phyloP scores from a whole-genome alignment of 2,329 filamentous ascomycete species.

The Elsinoe arachidis region DNA sequence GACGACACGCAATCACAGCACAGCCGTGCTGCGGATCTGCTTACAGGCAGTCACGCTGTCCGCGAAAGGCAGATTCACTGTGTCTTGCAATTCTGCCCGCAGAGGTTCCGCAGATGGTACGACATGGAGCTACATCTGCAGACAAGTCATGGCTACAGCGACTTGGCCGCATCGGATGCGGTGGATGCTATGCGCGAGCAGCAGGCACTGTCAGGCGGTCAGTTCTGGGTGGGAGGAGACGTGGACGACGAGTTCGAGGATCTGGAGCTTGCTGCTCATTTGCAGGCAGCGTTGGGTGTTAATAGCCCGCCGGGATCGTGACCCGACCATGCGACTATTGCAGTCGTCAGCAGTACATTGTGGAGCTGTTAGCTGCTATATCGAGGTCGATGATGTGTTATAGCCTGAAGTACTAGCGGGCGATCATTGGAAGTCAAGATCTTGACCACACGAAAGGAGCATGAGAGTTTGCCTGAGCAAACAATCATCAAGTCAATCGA shows the following conservation, averaged over 20 bases:
- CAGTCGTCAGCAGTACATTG: neutral
- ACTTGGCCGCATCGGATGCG: conserved; percentile 31
- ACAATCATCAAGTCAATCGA: neutral
- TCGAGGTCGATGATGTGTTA: neutral
- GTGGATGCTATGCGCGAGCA: conserved; percentile 27
- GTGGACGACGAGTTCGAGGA: conserved; percentile 24
- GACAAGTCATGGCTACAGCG: conserved; percentile 32
- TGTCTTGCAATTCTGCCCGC: conserved; percentile 41
- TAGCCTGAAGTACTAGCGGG: neutral
- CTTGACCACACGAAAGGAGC: neutral
- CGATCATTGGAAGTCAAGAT: conserved; percentile 5
- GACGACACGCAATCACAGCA: conserved; percentile 14
- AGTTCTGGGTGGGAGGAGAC: conserved; percentile 39
- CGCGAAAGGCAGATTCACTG: conserved; percentile 44
- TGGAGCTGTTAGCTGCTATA: neutral
- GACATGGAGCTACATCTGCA: conserved; percentile 51
- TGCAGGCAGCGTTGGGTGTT: conserved; percentile 16
- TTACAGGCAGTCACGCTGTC: conserved; percentile 51
- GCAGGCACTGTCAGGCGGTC: conserved; percentile 33
- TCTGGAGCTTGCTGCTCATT: conserved; percentile 26
- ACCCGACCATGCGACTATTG: neutral
- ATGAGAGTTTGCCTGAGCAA: neutral
- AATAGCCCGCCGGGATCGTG: neutral
- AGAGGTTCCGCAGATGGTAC: conserved; percentile 49
- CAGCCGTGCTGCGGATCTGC: conserved; percentile 22